Evolutionary conservation across 805 yeast genomes (phyloP), one percentile per base, ranked within the genome.

Genomic region (Candida schatavii): DNA sequence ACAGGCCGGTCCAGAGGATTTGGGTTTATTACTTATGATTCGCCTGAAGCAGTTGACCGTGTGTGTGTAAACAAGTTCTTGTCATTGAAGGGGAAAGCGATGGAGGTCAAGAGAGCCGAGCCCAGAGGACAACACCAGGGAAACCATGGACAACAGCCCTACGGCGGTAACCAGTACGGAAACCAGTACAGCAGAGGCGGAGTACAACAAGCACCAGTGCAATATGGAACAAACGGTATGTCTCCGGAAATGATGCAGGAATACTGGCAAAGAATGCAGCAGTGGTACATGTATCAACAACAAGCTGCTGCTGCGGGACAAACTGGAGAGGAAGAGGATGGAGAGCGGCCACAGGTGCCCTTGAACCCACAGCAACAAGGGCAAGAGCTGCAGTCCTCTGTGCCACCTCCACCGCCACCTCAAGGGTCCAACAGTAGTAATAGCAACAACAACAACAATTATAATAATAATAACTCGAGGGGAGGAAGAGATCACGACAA

Each of bases 1-100:
- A 87, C 97, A 3, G 97, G 98, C 45, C 80, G 95, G 57, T 88
- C 97, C 2, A 80, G 98, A 69, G 99, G 99, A 20, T 91, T 89
- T 63, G 99, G 99, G 1, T 91, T 91, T 63, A 89, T 91, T 48
- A 91, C 99, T 11, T 91, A 85, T 66, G 98, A 91, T 57, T 80
- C 95, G 15, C 95, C 96, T 18, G 90, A 85, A 35, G 97, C 97
- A 13, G 97, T 91, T 35, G 97, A 90, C 55, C 75, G 81, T 51
- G 95, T 88, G 42, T 82, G 93, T 42, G 84, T 81, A 44, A 85
- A 84, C 62, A 85, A 85, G 62, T 88, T 81, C 57, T 77, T 91
- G 49, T 80, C 82, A 43, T 81, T 91, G 54, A 89, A 88, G 57
- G 97, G 96, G 37, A 87, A 85, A 56, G 75, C 83, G 42, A 83